Evolutionary conservation across 495 filamentous ascomycete genomes (phyloP), one percentile per base, ranked within the genome.

Genomic region (Staphylotrichum tortipilum): DNA sequence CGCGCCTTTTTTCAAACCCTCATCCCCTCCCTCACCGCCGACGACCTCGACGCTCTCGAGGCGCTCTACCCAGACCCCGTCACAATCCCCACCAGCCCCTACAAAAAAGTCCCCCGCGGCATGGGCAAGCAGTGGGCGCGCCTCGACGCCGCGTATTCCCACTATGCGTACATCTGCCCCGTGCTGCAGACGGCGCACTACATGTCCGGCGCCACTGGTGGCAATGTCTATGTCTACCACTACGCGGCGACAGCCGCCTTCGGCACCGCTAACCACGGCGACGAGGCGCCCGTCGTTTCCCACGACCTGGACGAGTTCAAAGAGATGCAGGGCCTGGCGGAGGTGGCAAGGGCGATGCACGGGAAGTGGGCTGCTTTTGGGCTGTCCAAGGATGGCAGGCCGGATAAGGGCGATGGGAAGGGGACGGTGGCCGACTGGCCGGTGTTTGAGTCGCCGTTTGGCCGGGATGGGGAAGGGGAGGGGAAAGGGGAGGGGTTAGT

Each of bases 121-220:
- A 62, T 78, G 7, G 81, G 80, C 0, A 29, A 64, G 4, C 79
- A 85, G 56, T 84, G 73, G 56, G 72, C 71, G 33, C 70, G 82
- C 7, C 67, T 82, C 9, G 79, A 83, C 50, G 76, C 78, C 23
- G 78, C 77, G 0, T 85, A 85, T 47, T 75, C 68, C 0, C 79
- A 86, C 54, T 86, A 84, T 61, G 80, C 80, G 0, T 84, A 84
- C 46, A 77, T 82, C 33, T 80, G 78, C 26, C 81, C 81, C 0
- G 80, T 85, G 1, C 68, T 81, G 2, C 79, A 83, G 53, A 79
- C 80, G 3, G 79, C 76, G 3, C 64, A 75, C 24, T 74, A 74
- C 40, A 72, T 78, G 6, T 38, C 28, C 49, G 12, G 1, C 8
- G 12, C 14, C 29, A n/a, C 17, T 1, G 35, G 26, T 18, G 34